Base-by-base conservation (phyloP, 2,329 filamentous ascomycete species). In the Elsinoe batatas region DNA sequence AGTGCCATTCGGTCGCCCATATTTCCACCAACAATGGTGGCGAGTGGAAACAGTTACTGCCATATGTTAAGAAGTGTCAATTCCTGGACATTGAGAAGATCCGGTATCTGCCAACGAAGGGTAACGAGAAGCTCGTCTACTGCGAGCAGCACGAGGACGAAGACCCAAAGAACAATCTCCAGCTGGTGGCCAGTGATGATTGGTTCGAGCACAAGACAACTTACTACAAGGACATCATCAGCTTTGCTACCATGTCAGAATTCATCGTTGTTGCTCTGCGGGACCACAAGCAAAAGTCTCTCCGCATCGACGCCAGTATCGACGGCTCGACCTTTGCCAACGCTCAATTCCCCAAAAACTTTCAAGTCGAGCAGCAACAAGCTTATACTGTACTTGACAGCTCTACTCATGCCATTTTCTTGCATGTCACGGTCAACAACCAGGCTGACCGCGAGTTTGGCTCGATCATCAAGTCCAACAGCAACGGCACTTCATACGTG, bases 381-480 rank as follows among this genome's bases (percentile, higher is more conserved):
- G 87, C 84, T 22, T 98, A 96, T 71, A 98, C 93, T 0, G 88
- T 97, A 2, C 78, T 98, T 30, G 91, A 96, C 68, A 96, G 91
- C 70, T 93, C 89, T 1, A 95, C 90, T 0, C 91, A 97, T 69
- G 87, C 93, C 1, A 80, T 98, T 57, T 97, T 97, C 72, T 73
- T 98, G 57, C 94, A 97, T 65, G 91, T 97, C 46, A 90, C 87
- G 0, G 88, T 88, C 38, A 85, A 87, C 64, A 79, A 78, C 38
- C 74, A 75, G 3, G 68, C 76, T 51, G 84, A 82, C 15, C 81
- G 79, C 51, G 81, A 86, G 58, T 90, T 87, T 63, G 93, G 93
- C 36, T 85, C 86, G 20, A 88, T 98, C 63, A 82, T 98, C 71
- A 98, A 97, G 80, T 96, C 90, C 67, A 98, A 98, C 74, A 96